Evolutionary conservation across 129 eudicot species (phyloP).

Genomic region (Solidago caesia): DNA sequence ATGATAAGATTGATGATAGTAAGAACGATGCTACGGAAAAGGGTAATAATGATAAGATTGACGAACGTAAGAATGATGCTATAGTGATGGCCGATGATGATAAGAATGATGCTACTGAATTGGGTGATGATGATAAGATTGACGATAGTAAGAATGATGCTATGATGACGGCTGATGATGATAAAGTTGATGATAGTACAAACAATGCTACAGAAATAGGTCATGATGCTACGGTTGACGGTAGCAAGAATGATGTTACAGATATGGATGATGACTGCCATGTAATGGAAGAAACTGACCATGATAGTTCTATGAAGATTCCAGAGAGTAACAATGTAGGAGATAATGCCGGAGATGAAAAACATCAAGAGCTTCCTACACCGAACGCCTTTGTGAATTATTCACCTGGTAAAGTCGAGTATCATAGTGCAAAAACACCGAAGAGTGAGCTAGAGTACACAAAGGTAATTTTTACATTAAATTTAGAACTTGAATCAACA

Average conservation of each 20-base stretch:
- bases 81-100: background rate
- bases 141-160: slow-evolving; percentile 20
- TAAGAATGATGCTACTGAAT: background rate
- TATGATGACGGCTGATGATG: slow-evolving; percentile 12
- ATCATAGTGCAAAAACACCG: slow-evolving; percentile 32
- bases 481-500: slow-evolving; percentile 6
- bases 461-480: slow-evolving; percentile 33
- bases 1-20: slow-evolving; percentile 25
- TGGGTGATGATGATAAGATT: background rate
- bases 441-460: slow-evolving; percentile 38
- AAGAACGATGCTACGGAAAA: slow-evolving; percentile 17
- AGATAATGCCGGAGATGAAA: slow-evolving; percentile 21
- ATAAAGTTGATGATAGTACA: slow-evolving; percentile 23
- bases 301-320: slow-evolving; percentile 25
- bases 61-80: background rate
- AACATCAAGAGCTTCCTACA: slow-evolving; percentile 38
- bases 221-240: slow-evolving; percentile 21
- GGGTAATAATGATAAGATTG: background rate
- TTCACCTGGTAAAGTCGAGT: slow-evolving; percentile 36
- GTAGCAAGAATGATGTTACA: slow-evolving; percentile 19
- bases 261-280: slow-evolving; percentile 21
- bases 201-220: slow-evolving; percentile 23
- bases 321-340: slow-evolving; percentile 31
- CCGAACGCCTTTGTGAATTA: slow-evolving; percentile 32
- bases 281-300: slow-evolving; percentile 26